These are phyloP conservation scores for Penicillium thymicola DNA, from an alignment of 2,329 filamentous ascomycete species.

Conservation along the genomic window DNA sequence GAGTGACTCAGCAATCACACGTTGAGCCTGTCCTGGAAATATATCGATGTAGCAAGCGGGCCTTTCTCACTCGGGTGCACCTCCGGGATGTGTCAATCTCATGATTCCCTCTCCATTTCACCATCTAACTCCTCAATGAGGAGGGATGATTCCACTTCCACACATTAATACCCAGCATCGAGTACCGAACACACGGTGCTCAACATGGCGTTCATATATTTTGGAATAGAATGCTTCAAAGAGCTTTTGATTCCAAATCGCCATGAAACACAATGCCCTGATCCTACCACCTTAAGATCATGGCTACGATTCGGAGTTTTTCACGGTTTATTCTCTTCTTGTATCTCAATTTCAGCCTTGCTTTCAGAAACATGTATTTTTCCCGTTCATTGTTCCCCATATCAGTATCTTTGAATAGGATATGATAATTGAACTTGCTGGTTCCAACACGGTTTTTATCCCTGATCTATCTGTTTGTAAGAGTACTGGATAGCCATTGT, in stretches of 20 bases:
- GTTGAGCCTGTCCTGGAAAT: background rate
- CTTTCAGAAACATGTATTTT: slow-evolving; percentile 8
- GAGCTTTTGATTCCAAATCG: background rate
- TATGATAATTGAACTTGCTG: slow-evolving; percentile 4
- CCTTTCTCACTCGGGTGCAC: background rate
- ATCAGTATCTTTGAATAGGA: slow-evolving; percentile 3
- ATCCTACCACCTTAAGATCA: background rate
- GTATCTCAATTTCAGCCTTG: slow-evolving; percentile 8
- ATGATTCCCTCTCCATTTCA: background rate
- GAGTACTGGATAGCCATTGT: background rate
- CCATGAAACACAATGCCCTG: slow-evolving; percentile 2
- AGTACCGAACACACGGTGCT: slow-evolving; percentile 15
- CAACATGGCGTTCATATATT: slow-evolving; percentile 21
- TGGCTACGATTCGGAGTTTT: slow-evolving; percentile 5
- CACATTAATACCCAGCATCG: slow-evolving; percentile 27
- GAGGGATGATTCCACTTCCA: slow-evolving; percentile 21
- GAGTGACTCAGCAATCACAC: background rate
- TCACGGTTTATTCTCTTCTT: slow-evolving; percentile 5
- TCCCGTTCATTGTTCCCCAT: background rate
- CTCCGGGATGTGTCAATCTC: background rate
- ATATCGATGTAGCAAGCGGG: background rate
- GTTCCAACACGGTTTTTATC: background rate
- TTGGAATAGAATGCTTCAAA: slow-evolving; percentile 13
- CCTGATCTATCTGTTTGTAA: background rate
- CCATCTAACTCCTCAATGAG: background rate